Evolutionary conservation across 305 asterid species (phyloP).

Genomic region (Fraxinus albicans): DNA sequence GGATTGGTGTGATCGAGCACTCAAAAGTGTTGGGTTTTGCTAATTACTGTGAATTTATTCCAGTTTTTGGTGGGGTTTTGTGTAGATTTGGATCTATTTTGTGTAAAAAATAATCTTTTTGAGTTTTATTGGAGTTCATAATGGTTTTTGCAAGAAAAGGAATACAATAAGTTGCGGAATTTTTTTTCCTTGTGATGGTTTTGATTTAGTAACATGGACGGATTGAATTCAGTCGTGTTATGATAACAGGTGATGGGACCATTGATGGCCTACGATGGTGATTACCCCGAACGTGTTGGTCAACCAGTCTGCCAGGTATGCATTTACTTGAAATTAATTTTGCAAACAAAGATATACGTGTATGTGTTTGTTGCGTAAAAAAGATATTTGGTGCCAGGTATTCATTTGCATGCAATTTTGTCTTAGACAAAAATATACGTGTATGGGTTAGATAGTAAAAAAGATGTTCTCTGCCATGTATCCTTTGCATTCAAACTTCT

Average conservation of each 20-base stretch:
- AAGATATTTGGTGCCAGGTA: neutral
- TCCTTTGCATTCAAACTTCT: neutral
- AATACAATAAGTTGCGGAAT: slow-evolving; percentile 19
- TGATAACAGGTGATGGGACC: slow-evolving; percentile 65
- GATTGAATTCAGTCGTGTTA: slow-evolving; percentile 4
- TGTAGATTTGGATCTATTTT: slow-evolving; percentile 34
- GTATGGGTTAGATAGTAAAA: neutral
- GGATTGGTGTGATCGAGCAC: slow-evolving; percentile 37
- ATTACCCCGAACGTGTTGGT: slow-evolving; percentile 78
- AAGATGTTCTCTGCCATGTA: neutral
- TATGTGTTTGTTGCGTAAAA: neutral
- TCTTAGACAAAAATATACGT: neutral
- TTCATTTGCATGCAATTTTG: neutral
- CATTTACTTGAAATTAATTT: slow-evolving; percentile 12
- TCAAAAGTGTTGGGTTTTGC: slow-evolving; percentile 12
- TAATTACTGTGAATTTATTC: neutral
- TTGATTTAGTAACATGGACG: slow-evolving; percentile 22
- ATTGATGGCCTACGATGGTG: slow-evolving; percentile 60
- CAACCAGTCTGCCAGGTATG: slow-evolving; percentile 93
- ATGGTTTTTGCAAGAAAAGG: slow-evolving; percentile 12
- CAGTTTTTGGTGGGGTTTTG: slow-evolving; percentile 9
- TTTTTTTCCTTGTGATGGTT: neutral
- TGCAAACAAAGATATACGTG: neutral
- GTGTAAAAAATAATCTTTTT: slow-evolving; percentile 14
- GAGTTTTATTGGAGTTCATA: slow-evolving; percentile 12